phyloP scores from a whole-genome alignment of 441 rosid species.

The Populus hybrid region DNA sequence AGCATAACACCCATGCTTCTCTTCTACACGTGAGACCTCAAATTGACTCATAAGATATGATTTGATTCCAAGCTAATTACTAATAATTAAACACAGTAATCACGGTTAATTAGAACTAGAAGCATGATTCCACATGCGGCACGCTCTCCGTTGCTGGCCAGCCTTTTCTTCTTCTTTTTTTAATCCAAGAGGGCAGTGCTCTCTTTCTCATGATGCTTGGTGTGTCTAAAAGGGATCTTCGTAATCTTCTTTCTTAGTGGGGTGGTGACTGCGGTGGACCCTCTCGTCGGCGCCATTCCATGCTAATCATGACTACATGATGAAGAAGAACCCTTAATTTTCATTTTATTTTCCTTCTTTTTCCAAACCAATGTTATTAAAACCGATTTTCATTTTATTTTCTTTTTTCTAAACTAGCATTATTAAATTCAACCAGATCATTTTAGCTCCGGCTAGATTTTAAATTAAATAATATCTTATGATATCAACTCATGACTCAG shows the following conservation, averaged over 20 bases:
- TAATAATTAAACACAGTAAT: constrained; percentile 6
- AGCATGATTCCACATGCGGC: constrained; percentile 46
- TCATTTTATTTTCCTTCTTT: background rate
- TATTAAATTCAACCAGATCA: background rate
- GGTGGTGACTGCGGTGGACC: constrained; percentile 21
- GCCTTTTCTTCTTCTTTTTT: background rate
- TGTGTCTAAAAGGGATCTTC: constrained; percentile 1
- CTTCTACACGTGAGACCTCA: constrained; percentile 13
- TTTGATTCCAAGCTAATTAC: constrained; percentile 19
- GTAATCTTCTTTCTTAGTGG: background rate
- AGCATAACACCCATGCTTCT: background rate
- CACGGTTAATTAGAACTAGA: background rate
- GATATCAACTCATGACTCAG: too few species aligned
- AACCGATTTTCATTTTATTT: background rate
- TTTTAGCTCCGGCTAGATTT: too few species aligned
- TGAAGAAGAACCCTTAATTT: background rate
- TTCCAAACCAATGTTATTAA: background rate
- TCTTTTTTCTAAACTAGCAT: background rate
- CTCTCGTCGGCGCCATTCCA: constrained; percentile 13
- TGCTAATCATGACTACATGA: constrained; percentile 28
- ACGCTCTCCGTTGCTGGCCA: constrained; percentile 27
- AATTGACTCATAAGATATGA: background rate
- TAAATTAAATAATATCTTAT: too few species aligned
- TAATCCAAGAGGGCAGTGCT: background rate
- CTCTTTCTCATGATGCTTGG: background rate